A percentile compares a stretch with the other conserved stretches of the same genome.
Evolutionary conservation across 768 basidiomycete genomes (phyloP).

Genomic region (Calocybe indica): DNA sequence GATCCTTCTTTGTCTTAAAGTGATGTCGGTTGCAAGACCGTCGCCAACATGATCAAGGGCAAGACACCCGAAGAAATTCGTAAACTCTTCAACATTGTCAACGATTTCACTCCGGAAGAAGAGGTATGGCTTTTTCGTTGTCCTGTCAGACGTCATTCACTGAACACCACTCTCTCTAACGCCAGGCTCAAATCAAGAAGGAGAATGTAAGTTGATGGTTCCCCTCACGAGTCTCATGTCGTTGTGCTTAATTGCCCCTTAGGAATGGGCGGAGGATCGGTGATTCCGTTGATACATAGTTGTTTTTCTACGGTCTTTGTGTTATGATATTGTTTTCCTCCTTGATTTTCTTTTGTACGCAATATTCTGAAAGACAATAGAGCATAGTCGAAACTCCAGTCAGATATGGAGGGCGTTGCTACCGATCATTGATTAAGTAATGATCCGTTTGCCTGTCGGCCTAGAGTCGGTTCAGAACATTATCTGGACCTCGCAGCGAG

Average conservation of each 20-base stretch:
- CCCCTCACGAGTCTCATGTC: slow-evolving; percentile 1
- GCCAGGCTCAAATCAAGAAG: slow-evolving; percentile 95
- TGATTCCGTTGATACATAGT: slow-evolving; percentile 29
- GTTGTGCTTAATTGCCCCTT: slow-evolving; percentile 14
- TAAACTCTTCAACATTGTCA: slow-evolving; percentile 95
- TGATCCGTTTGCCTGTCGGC: neutral
- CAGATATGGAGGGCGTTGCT: no score
- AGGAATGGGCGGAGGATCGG: slow-evolving; percentile 95
- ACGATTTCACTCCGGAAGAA: slow-evolving; percentile 98
- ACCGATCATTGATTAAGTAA: neutral
- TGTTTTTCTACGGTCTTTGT: slow-evolving; percentile 3
- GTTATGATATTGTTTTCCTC: slow-evolving; percentile 14
- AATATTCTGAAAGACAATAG: no score
- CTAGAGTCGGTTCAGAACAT: no score
- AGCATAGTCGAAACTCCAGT: no score
- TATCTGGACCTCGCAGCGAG: no score
- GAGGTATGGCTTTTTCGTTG: slow-evolving; percentile 53
- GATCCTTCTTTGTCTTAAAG: slow-evolving; percentile 28
- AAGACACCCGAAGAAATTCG: slow-evolving; percentile 99
- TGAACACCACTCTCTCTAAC: slow-evolving; percentile 6
- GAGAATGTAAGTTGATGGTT: slow-evolving; percentile 72
- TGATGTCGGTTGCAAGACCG: slow-evolving; percentile 97
- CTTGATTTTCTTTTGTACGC: slow-evolving; percentile 13
- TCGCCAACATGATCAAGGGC: slow-evolving; percentile 99
- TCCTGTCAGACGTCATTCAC: slow-evolving; percentile 7